These are phyloP conservation scores for Pinus albicaulis DNA, from an alignment of 75 land plant species.

Conservation along the genomic window DNA sequence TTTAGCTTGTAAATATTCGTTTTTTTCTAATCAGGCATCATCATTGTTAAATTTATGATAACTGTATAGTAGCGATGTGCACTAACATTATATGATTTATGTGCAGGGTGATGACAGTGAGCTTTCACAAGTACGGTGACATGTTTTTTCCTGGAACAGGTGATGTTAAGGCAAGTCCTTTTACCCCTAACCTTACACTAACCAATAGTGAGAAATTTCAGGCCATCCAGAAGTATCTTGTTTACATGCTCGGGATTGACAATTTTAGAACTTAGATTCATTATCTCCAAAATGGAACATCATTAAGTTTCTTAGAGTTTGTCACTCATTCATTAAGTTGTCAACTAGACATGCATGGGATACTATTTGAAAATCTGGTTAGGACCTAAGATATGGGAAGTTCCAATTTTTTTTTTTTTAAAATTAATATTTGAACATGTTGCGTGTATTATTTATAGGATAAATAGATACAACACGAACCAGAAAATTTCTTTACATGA, in stretches of 20 bases:
- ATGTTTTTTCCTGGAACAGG: conserved; percentile 98
- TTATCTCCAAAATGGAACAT: background rate
- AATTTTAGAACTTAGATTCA: background rate
- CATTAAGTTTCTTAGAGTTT: background rate
- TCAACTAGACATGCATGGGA: background rate
- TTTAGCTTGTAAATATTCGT: background rate
- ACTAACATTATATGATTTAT: background rate
- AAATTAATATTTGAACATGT: no score
- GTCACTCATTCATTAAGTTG: background rate
- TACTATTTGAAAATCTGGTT: conserved; percentile 1
- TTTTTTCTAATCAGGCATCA: background rate
- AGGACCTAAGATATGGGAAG: background rate
- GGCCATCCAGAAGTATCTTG: background rate
- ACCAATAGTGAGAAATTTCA: no score
- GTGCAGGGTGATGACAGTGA: conserved; percentile 99
- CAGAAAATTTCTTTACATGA: no score
- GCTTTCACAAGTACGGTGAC: conserved; percentile 98
- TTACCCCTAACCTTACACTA: background rate
- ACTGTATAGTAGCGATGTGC: no score
- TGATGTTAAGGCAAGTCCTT: conserved; percentile 77
- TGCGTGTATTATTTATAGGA: no score
- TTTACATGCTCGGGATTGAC: no score
- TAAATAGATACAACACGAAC: no score
- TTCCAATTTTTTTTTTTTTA: no score
- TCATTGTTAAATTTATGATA: background rate